Percentiles rank a stretch among this genome's conserved stretches.
These are phyloP conservation scores for Nyssa sinensis DNA, from an alignment of 148 eudicot species.

Conservation along the genomic window DNA sequence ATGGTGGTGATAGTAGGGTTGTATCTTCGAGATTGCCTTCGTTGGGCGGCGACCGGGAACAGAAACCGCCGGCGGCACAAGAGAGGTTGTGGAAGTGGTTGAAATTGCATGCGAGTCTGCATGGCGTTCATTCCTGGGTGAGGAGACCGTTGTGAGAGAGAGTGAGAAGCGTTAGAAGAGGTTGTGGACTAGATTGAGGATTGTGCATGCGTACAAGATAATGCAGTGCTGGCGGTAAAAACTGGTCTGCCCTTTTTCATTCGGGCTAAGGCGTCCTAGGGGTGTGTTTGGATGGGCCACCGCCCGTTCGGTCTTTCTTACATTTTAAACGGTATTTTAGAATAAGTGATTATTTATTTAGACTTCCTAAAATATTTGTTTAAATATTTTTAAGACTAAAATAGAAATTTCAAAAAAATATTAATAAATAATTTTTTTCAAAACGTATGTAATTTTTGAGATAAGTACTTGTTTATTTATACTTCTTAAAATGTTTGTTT, in stretches of 20 bases:
- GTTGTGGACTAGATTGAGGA: neutral
- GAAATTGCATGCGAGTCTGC: conserved; percentile 14
- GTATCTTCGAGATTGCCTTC: neutral
- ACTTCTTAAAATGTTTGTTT: too few relatives aligned
- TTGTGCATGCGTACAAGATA: neutral
- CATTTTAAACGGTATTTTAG: too few relatives aligned
- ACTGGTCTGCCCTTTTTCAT: neutral
- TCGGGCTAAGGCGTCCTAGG: too few relatives aligned
- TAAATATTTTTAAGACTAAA: too few relatives aligned
- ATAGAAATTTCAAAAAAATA: too few relatives aligned
- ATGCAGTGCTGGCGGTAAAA: neutral
- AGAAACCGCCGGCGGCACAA: conserved; percentile 11
- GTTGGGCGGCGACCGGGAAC: conserved; percentile 10
- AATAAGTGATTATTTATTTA: too few relatives aligned
- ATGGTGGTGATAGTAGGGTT: neutral
- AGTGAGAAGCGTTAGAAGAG: neutral
- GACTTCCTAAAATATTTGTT: too few relatives aligned
- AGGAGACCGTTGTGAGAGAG: neutral
- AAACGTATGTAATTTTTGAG: too few relatives aligned
- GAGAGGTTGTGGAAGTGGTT: conserved; percentile 17
- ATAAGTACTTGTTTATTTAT: too few relatives aligned
- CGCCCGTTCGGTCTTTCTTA: too few relatives aligned
- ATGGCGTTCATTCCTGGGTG: conserved; percentile 9
- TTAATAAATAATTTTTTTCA: too few relatives aligned
- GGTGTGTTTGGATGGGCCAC: too few relatives aligned